Evolutionary conservation across 2,329 filamentous ascomycete genomes (phyloP).

Genomic region (Epichloe brachyelytri): DNA sequence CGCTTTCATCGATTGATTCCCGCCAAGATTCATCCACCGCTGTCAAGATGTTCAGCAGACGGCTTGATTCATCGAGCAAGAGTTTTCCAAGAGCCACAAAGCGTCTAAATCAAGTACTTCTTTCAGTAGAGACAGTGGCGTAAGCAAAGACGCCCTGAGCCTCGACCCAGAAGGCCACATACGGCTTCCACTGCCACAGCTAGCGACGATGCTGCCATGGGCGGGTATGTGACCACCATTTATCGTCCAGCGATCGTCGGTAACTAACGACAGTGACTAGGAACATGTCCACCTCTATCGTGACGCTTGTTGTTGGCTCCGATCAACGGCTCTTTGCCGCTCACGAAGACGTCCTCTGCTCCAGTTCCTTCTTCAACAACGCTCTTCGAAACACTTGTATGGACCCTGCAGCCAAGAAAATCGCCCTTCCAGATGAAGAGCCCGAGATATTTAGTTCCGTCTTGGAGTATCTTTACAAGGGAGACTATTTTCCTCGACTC

Average conservation of each 20-base stretch:
- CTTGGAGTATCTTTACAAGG: constrained; percentile 86
- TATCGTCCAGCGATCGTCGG: not conserved
- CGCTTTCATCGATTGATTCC: not conserved
- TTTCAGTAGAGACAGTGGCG: constrained; percentile 40
- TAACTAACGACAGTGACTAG: not conserved
- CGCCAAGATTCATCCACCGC: not conserved
- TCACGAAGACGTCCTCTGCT: constrained; percentile 71
- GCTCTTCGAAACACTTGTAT: constrained; percentile 23
- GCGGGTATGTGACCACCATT: constrained; percentile 26
- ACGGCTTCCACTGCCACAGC: constrained; percentile 29
- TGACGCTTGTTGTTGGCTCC: constrained; percentile 69
- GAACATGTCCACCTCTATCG: constrained; percentile 46
- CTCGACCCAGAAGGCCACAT: constrained; percentile 32
- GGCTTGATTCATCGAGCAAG: constrained; percentile 31
- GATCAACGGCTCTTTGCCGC: constrained; percentile 82
- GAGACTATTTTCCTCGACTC: constrained; percentile 79
- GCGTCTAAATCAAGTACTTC: constrained; percentile 37
- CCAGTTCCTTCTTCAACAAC: constrained; percentile 61
- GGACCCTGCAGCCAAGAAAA: constrained; percentile 43
- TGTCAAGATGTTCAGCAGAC: constrained; percentile 34
- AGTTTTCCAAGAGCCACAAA: constrained; percentile 41
- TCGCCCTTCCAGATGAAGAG: constrained; percentile 72
- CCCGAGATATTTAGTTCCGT: constrained; percentile 85
- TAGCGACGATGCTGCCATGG: constrained; percentile 26
- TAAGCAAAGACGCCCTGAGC: constrained; percentile 41